These are phyloP conservation scores for Strobilomyces echinocephalus DNA, from an alignment of 768 basidiomycete species.

Conservation along the genomic window DNA sequence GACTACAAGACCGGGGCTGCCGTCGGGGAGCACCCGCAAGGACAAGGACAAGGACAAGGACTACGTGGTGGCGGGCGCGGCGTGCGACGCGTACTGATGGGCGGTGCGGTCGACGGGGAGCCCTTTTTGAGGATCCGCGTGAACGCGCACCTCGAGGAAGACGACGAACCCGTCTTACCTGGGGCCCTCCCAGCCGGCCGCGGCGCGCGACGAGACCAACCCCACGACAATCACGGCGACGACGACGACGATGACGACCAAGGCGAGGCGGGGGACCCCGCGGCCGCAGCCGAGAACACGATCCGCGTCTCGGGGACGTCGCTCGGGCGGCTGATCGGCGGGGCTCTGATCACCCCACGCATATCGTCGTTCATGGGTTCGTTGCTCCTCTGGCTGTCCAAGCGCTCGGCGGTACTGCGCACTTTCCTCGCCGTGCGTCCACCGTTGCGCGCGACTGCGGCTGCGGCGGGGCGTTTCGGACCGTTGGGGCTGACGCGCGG, in stretches of 20 bases:
- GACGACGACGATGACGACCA: neutral
- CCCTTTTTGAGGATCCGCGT: conserved; percentile 28
- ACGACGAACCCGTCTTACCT: conserved; percentile 10
- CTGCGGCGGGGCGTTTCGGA: conserved; percentile 8
- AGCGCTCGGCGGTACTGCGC: conserved; percentile 25
- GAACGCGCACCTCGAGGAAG: conserved; percentile 34
- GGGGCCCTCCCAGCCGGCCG: conserved; percentile 14
- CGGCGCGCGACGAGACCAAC: conserved; percentile 4
- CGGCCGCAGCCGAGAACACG: conserved; percentile 53
- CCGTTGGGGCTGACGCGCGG: conserved; percentile 16
- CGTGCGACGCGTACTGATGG: conserved; percentile 23
- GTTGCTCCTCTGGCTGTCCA: conserved; percentile 52
- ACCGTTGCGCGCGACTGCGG: conserved; percentile 11
- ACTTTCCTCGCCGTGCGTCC: conserved; percentile 22
- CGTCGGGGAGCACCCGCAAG: conserved; percentile 12
- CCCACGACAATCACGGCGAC: neutral
- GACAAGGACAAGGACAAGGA: no score
- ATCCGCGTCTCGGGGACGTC: conserved; percentile 55
- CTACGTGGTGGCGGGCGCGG: conserved; percentile 15
- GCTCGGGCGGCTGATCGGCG: conserved; percentile 62
- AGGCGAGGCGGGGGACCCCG: conserved; percentile 29
- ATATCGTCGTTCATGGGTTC: conserved; percentile 64
- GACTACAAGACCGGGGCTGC: conserved; percentile 27
- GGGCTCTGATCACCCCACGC: conserved; percentile 63
- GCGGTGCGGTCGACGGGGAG: conserved; percentile 23